Evolutionary conservation across 2,329 filamentous ascomycete species (phyloP).

Genomic region (Trichoderma sp.): DNA sequence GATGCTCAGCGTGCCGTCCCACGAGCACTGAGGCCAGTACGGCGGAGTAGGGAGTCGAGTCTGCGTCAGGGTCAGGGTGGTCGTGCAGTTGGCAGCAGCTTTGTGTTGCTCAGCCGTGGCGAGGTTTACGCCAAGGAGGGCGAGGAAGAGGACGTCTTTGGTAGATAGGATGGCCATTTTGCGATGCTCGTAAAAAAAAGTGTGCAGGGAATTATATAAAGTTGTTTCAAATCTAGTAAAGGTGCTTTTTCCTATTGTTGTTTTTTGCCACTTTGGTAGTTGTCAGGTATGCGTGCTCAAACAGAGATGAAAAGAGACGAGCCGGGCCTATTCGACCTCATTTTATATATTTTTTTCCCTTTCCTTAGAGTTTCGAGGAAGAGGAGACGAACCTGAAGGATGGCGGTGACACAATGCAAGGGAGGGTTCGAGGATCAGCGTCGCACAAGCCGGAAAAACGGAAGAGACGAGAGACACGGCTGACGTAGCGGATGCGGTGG

Average conservation of each 20-base stretch:
- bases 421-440: not conserved
- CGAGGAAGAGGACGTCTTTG: not conserved
- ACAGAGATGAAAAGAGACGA: not conserved
- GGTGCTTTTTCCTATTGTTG: not conserved
- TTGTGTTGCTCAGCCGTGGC: not conserved
- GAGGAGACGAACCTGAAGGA: not conserved
- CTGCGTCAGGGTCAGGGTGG: slow-evolving; percentile 36
- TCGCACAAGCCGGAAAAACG: not conserved
- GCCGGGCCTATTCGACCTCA: not conserved
- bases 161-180: not conserved
- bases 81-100: slow-evolving; percentile 30
- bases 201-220: not conserved
- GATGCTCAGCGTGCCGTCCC: slow-evolving; percentile 34
- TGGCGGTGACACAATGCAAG: slow-evolving; percentile 5
- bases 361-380: not conserved
- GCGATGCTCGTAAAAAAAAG: not conserved
- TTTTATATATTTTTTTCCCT: not conserved
- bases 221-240: not conserved
- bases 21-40: slow-evolving; percentile 36
- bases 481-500: slow-evolving; percentile 5
- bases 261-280: not conserved
- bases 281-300: not conserved
- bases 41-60: slow-evolving; percentile 37
- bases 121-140: not conserved
- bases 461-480: slow-evolving; percentile 1